Percentiles rank a stretch among this genome's conserved stretches.
phyloP scores from a whole-genome alignment of 2,329 filamentous ascomycete genomes.

The Alternaria novae-zelandiae region DNA sequence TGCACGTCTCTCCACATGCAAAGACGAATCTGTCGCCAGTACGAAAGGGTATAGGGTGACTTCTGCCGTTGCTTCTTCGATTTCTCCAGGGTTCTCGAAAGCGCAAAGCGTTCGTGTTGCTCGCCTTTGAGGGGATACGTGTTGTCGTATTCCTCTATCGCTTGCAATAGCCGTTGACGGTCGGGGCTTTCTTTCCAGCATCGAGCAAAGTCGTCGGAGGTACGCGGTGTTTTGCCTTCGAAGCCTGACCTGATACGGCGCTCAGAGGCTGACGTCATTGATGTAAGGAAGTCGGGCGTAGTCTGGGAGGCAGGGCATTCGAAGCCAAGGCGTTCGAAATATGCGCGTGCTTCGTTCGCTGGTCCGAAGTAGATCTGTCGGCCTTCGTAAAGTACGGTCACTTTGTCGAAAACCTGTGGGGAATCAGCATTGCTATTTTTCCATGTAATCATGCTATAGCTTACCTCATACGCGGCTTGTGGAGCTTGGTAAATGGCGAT shows the following conservation, averaged over 20 bases:
- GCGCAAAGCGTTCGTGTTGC: slow-evolving; percentile 42
- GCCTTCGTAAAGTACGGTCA: slow-evolving; percentile 59
- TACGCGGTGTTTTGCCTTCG: slow-evolving; percentile 52
- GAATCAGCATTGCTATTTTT: background rate
- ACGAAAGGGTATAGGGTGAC: slow-evolving; percentile 61
- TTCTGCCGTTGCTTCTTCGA: slow-evolving; percentile 57
- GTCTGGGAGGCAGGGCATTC: slow-evolving; percentile 61
- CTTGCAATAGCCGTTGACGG: slow-evolving; percentile 47
- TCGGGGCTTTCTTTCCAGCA: slow-evolving; percentile 54
- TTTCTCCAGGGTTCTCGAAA: slow-evolving; percentile 53
- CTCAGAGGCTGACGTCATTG: slow-evolving; percentile 59
- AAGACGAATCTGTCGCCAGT: slow-evolving; percentile 18
- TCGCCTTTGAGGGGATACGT: slow-evolving; percentile 48
- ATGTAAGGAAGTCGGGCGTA: slow-evolving; percentile 75
- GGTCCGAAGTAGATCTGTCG: slow-evolving; percentile 73
- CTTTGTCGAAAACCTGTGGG: slow-evolving; percentile 24
- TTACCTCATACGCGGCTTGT: slow-evolving; percentile 67
- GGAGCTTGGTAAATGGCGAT: slow-evolving; percentile 54
- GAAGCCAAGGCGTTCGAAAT: slow-evolving; percentile 73
- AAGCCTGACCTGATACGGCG: slow-evolving; percentile 46
- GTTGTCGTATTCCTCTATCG: slow-evolving; percentile 57
- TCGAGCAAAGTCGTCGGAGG: slow-evolving; percentile 54
- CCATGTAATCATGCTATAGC: slow-evolving; percentile 34
- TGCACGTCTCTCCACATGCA: slow-evolving; percentile 6
- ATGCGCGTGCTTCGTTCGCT: slow-evolving; percentile 65